These are phyloP conservation scores for Beta corolliflora DNA, from an alignment of 179 eudicot species.

Conservation along the genomic window DNA sequence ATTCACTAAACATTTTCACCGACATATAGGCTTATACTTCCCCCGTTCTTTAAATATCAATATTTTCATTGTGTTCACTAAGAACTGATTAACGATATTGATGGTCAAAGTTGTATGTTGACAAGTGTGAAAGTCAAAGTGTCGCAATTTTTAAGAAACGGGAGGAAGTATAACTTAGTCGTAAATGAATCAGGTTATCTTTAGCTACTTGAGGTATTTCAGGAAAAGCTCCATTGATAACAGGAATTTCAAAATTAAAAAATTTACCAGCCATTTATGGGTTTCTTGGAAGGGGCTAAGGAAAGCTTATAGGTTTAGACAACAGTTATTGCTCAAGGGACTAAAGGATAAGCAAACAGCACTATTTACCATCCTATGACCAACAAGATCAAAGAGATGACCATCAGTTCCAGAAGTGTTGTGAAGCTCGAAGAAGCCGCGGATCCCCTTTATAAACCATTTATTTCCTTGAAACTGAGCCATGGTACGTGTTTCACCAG, in stretches of 20 bases:
- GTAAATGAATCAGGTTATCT: background rate
- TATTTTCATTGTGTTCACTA: no score
- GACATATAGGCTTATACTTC: no score
- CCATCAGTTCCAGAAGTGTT: slow-evolving; percentile 39
- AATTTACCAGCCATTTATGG: background rate
- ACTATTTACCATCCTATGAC: slow-evolving; percentile 58
- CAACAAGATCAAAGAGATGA: slow-evolving; percentile 66
- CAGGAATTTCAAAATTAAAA: background rate
- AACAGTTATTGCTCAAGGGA: background rate
- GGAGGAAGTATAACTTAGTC: background rate
- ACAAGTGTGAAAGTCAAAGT: no score
- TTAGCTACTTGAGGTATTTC: background rate
- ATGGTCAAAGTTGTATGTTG: no score
- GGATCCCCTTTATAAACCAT: slow-evolving; percentile 62
- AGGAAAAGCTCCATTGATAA: background rate
- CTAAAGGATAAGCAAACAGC: slow-evolving; percentile 11
- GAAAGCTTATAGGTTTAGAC: background rate
- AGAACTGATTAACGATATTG: no score
- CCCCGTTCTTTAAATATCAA: no score
- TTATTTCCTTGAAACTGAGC: slow-evolving; percentile 56
- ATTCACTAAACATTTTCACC: background rate
- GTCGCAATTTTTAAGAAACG: no score
- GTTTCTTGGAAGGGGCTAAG: background rate
- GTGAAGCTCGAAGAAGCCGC: slow-evolving; percentile 56
- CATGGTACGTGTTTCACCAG: slow-evolving; percentile 55